These are phyloP conservation scores for Penicillium waksmanii DNA, from an alignment of 495 filamentous ascomycete genomes.

Conservation along the genomic window DNA sequence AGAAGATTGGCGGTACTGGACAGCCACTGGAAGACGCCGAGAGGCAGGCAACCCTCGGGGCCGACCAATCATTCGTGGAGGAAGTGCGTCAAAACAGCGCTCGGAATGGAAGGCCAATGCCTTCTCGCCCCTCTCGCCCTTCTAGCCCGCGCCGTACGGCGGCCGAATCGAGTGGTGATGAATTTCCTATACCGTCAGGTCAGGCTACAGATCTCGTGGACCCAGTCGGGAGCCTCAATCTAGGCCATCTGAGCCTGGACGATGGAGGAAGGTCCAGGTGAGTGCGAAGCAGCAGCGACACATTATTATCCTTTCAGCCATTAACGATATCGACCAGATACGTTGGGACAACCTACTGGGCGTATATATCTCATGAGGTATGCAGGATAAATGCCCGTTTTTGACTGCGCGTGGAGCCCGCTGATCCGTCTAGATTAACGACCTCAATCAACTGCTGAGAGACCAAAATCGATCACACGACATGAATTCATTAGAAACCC, in stretches of 20 bases:
- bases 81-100: conserved; percentile 24
- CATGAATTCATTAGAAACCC: conserved; percentile 23
- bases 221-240: conserved; percentile 48
- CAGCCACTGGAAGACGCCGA: conserved; percentile 33
- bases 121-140: conserved; percentile 27
- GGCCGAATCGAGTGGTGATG: conserved; percentile 44
- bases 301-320: neutral
- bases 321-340: conserved; percentile 36
- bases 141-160: conserved; percentile 41
- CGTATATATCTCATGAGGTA: conserved; percentile 56
- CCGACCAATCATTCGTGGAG: conserved; percentile 22
- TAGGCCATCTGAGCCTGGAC: conserved; percentile 52
- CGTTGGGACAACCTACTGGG: conserved; percentile 57
- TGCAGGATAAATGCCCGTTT: neutral
- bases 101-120: conserved; percentile 18
- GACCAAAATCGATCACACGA: conserved; percentile 49
- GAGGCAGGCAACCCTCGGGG: conserved; percentile 27
- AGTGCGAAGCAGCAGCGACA: conserved; percentile 12
- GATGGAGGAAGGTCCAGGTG: conserved; percentile 51
- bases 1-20: conserved; percentile 40
- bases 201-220: conserved; percentile 51
- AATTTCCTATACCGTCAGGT: conserved; percentile 51
- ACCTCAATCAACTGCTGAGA: conserved; percentile 50
- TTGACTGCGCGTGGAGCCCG: neutral
- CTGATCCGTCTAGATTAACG: conserved; percentile 42